These are phyloP conservation scores for Sechiopsis laciniata DNA, from an alignment of 306 rosid species.

Conservation along the genomic window DNA sequence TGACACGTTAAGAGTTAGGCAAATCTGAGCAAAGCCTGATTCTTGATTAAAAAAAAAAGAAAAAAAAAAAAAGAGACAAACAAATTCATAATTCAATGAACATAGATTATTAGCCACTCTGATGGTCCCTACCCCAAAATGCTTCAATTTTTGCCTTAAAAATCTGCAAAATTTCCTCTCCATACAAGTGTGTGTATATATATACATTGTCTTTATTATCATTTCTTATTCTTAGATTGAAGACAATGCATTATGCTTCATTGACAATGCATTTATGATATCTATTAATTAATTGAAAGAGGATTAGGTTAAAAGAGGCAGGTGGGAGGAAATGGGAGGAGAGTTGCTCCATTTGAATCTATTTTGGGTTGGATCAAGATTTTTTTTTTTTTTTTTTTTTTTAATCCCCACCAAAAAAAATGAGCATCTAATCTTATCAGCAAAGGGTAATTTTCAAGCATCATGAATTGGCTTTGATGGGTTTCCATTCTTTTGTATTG, in stretches of 20 bases:
- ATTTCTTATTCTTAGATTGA: constrained; percentile 5
- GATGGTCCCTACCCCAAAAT: constrained; percentile 20
- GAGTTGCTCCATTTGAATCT: constrained; percentile 2
- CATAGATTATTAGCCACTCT: too few relatives aligned
- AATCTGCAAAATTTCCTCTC: not conserved
- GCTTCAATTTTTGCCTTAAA: not conserved
- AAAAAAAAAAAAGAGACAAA: not conserved
- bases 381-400: too few relatives aligned
- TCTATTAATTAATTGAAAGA: constrained; percentile 3
- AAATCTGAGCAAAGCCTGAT: not conserved
- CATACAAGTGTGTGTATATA: not conserved
- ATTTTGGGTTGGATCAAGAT: not conserved
- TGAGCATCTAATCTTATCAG: not conserved
- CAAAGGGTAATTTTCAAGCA: not conserved
- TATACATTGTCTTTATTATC: not conserved
- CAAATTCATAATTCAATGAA: not conserved
- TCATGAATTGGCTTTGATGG: not conserved
- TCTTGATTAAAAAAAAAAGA: not conserved
- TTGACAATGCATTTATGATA: constrained; percentile 11
- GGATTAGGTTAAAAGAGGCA: constrained; percentile 19
- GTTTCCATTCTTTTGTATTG: not conserved
- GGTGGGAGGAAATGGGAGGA: constrained; percentile 10
- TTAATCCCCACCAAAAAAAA: too few relatives aligned
- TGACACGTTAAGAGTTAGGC: constrained; percentile 4
- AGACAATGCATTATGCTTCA: constrained; percentile 6